These are phyloP conservation scores for Globisporangium cederbergense DNA, from an alignment of 352 stramenopile species.

Conservation along the genomic window DNA sequence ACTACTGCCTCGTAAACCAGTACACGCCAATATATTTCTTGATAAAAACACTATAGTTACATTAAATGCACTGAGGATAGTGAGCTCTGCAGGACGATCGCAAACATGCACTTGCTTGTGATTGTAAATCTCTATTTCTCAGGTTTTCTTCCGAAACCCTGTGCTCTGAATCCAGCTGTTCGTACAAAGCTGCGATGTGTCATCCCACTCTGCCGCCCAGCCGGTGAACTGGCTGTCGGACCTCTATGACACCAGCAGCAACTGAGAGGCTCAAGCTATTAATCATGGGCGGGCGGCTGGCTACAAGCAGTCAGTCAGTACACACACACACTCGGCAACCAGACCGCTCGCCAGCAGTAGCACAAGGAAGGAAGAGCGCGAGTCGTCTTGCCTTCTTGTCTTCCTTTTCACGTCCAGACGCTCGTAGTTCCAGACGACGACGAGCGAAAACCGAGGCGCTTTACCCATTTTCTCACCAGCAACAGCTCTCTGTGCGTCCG, in stretches of 20 bases:
- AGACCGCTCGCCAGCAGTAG: background rate
- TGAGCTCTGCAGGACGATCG: background rate
- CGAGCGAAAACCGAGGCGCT: too few relatives aligned
- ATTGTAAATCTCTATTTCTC: background rate
- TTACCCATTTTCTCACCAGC: too few relatives aligned
- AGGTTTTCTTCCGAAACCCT: background rate
- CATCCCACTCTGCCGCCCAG: background rate
- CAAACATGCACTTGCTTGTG: background rate
- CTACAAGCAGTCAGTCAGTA: background rate
- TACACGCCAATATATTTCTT: background rate
- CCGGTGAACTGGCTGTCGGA: constrained; percentile 3
- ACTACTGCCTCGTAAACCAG: background rate
- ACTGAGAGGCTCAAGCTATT: background rate
- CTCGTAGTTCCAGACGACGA: too few relatives aligned
- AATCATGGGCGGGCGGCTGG: background rate
- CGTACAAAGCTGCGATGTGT: background rate
- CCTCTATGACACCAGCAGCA: background rate
- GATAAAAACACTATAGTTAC: background rate
- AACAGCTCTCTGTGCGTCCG: too few relatives aligned
- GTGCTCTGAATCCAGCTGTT: constrained; percentile 2
- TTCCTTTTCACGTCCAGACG: background rate
- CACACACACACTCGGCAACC: constrained; percentile 4
- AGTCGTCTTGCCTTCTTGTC: background rate
- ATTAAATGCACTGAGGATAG: background rate
- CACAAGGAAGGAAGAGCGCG: background rate